Conservation (phyloP, 257 asterid species). For the Solanum peruvianum region DNA sequence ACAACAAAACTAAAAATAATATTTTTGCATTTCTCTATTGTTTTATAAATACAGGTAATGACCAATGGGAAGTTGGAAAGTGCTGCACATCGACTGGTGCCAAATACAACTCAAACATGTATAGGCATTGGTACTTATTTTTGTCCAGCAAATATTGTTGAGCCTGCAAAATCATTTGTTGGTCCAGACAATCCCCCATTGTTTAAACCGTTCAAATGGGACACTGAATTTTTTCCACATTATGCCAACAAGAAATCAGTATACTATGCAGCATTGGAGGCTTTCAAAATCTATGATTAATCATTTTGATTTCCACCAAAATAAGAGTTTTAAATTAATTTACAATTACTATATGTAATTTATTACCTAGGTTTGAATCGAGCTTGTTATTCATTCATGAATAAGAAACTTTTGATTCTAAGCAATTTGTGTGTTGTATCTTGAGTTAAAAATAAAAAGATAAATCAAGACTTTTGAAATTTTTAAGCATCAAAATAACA, state of each 20-base stretch:
- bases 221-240: neutral
- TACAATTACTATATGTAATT: neutral
- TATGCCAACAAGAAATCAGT: neutral
- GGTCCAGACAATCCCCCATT: neutral
- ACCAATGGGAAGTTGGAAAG: neutral
- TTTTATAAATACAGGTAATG: neutral
- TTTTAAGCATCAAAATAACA: too few species aligned
- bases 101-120: neutral
- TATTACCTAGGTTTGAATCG: neutral
- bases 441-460: neutral
- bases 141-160: neutral
- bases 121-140: neutral
- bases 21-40: neutral
- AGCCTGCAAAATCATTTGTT: neutral
- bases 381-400: neutral
- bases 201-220: neutral
- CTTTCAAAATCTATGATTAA: neutral
- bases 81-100: neutral
- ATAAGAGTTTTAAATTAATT: neutral
- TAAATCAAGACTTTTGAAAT: too few species aligned
- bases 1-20: neutral
- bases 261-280: neutral
- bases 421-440: neutral
- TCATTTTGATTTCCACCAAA: neutral
- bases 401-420: neutral